Base-by-base conservation (phyloP, 2,329 filamentous ascomycete genomes). In the Cytospora piceicola region DNA sequence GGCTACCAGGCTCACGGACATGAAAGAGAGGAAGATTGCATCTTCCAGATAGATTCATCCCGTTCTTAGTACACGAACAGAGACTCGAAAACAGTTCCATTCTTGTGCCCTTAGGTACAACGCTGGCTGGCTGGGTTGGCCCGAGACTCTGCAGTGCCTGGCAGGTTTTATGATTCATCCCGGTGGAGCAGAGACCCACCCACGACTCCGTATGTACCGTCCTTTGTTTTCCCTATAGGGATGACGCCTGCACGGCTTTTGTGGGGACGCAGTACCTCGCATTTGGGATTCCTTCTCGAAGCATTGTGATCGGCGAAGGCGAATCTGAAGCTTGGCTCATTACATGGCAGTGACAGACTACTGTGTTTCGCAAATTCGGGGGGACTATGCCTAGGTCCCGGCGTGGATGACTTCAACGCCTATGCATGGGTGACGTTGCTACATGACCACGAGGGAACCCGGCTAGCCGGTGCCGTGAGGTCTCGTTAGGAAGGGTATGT, bases 101-200 rank as follows among this genome's bases (percentile, higher is more conserved):
- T 62, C 60, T 30, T 29, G 53, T 36, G 34, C 27, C 27, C 39
- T 52, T 42, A 24, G 11, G 9, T 12, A 27, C 53, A 53, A 63
- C 52, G 11, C 30, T 57, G 42, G 61, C 53, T 46, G 39, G 11
- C 30, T 57, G 42, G 61, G 61, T 46, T 34, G 52, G 29, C 42
- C 14, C 39, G 36, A 36, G 27, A 49, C 46, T n/a, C 46, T 11
- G 53, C 53, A 53, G 53, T 63, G 61, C 56, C 61, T 63, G 55
- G 61, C 61, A 63, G 61, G 61, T 63, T 54, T 63, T 46, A 57
- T 63, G 61, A 63, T 63, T 57, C 61, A 63, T 42, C 51, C 51
- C 32, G 34, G 61, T 63, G 61, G 61, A 63, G 49, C 61, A 24
- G 51, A 9, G 34, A 36, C 14, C 34, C 20, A 57, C 49, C 61